A percentile compares a stretch with the other conserved stretches of the same genome.
These are phyloP conservation scores for Mimosa bimucronata DNA, from an alignment of 306 rosid genomes.

Conservation along the genomic window DNA sequence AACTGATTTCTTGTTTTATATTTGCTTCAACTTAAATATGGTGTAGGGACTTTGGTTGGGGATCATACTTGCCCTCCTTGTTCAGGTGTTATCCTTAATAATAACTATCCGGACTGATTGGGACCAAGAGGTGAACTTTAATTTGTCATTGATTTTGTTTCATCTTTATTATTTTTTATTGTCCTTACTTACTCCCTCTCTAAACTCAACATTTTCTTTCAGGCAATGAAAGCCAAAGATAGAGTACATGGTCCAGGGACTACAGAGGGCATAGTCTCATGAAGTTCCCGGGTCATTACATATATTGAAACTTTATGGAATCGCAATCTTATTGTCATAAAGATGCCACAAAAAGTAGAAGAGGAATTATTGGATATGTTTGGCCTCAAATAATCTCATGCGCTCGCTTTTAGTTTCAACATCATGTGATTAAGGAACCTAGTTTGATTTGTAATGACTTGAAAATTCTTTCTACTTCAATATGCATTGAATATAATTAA, in stretches of 20 bases:
- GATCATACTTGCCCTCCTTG: constrained; percentile 62
- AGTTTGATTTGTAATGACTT: too few relatives aligned
- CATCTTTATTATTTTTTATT: neutral
- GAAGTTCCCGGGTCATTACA: neutral
- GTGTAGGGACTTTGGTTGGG: constrained; percentile 82
- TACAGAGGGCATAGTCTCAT: constrained; percentile 31
- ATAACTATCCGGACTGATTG: constrained; percentile 64
- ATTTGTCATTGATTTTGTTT: neutral
- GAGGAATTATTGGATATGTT: neutral
- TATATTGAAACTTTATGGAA: neutral
- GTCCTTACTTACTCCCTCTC: neutral
- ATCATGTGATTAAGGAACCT: neutral
- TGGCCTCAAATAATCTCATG: neutral
- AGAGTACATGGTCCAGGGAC: constrained; percentile 44
- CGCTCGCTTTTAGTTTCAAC: neutral
- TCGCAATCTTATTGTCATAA: neutral
- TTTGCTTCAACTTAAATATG: neutral
- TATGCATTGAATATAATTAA: too few relatives aligned
- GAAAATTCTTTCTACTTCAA: neutral
- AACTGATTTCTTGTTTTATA: neutral
- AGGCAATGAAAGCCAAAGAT: constrained; percentile 58
- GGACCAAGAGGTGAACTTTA: constrained; percentile 59
- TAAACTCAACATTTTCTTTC: constrained; percentile 3
- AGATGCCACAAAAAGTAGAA: neutral
- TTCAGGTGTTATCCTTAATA: constrained; percentile 57